Conservation (phyloP, 2,329 filamentous ascomycete species). For the Coleophoma cylindrospora region DNA sequence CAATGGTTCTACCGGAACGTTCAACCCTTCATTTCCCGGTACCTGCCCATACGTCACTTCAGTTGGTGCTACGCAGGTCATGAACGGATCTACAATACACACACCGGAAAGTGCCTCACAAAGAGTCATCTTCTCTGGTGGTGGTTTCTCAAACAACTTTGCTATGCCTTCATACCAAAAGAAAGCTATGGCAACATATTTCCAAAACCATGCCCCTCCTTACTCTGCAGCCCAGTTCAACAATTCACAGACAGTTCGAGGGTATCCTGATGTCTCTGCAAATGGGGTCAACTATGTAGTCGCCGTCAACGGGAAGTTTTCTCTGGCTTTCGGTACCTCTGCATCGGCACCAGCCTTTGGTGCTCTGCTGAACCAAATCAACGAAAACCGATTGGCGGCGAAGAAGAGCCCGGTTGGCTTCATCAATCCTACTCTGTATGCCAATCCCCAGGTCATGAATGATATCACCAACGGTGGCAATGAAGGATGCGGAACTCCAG, state of each 20-base stretch:
- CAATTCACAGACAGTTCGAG: constrained; percentile 36
- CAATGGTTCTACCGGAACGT: constrained; percentile 28
- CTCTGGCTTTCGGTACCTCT: constrained; percentile 44
- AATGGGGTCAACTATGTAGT: constrained; percentile 39
- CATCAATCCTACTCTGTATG: constrained; percentile 29
- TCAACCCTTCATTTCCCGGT: constrained; percentile 41
- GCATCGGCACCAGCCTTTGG: constrained; percentile 35
- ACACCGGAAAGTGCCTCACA: constrained; percentile 39
- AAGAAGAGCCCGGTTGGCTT: constrained; percentile 32
- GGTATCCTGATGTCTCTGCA: constrained; percentile 42
- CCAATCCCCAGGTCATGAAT: constrained; percentile 21
- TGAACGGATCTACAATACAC: constrained; percentile 25
- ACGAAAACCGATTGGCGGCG: constrained; percentile 29
- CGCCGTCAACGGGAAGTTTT: constrained; percentile 37
- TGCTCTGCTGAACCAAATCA: constrained; percentile 36
- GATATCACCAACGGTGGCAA: constrained; percentile 27
- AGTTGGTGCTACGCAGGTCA: constrained; percentile 45
- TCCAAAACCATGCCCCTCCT: constrained; percentile 15
- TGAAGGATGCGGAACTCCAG: constrained; percentile 25
- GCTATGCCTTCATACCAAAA: constrained; percentile 42
- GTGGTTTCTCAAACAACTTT: constrained; percentile 62
- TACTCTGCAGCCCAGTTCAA: constrained; percentile 39
- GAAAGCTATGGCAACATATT: constrained; percentile 19
- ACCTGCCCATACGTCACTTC: constrained; percentile 45
- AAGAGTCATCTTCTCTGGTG: constrained; percentile 65